These are phyloP conservation scores for Eimeria praecox DNA, from an alignment of 169 alveolate genomes.

Conservation along the genomic window DNA sequence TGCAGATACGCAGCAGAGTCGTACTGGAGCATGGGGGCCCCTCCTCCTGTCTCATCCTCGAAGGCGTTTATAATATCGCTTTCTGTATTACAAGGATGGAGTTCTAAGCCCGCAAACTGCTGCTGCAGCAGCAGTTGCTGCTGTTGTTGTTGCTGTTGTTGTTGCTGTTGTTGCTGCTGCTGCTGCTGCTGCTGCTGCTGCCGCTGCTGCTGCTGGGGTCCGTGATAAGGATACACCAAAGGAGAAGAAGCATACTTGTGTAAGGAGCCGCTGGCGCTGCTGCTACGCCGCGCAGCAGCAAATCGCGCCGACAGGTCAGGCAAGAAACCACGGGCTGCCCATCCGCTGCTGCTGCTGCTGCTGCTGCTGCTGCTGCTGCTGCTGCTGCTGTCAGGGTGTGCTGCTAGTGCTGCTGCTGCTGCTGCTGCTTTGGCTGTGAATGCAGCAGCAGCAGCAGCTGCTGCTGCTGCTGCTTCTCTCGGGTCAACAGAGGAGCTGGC, in stretches of 20 bases:
- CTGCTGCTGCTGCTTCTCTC: constrained; percentile 1
- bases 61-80: constrained; percentile 10
- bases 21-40: constrained; percentile 20
- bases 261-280: constrained; percentile 16
- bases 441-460: not conserved
- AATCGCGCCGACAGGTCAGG: constrained; percentile 1
- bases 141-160: not conserved
- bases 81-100: constrained; percentile 12
- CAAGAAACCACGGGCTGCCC: not conserved
- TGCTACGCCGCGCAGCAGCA: constrained; percentile 26
- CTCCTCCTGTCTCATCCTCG: constrained; percentile 17
- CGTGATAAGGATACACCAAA: too few relatives aligned
- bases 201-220: too few relatives aligned
- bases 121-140: constrained; percentile 8
- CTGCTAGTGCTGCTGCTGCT: constrained; percentile 8
- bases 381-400: not conserved
- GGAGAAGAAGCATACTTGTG: constrained; percentile 32
- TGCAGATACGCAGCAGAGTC: not conserved
- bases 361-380: constrained; percentile 8
- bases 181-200: too few relatives aligned
- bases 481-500: not conserved
- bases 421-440: not conserved
- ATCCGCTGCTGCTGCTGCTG: not conserved
- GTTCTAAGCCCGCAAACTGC: not conserved
- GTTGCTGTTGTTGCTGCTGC: not conserved